Evolutionary conservation across 257 asterid species (phyloP).

Genomic region (Gynochthodes officinalis): DNA sequence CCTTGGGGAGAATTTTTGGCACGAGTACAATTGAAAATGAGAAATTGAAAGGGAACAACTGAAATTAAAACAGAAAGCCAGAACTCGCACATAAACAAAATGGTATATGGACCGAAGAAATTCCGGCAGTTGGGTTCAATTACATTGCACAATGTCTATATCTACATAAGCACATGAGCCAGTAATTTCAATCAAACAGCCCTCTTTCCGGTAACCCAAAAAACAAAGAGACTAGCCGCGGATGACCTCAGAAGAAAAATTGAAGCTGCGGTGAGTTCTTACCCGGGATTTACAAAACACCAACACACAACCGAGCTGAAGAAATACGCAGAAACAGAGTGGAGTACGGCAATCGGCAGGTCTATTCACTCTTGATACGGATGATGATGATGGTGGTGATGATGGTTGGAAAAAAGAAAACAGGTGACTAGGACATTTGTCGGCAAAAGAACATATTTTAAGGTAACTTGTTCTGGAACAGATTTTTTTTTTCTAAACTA

Average conservation of each 20-base stretch:
- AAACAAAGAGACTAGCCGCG: background rate
- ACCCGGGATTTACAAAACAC: background rate
- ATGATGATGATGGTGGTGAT: background rate
- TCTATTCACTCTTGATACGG: background rate
- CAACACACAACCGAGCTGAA: background rate
- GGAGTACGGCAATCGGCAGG: background rate
- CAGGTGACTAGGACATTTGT: too few species aligned
- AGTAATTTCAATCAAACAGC: background rate
- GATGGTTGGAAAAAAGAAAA: background rate
- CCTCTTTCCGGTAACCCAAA: background rate
- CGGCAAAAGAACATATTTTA: too few species aligned
- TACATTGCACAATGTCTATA: background rate
- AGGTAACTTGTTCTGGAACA: too few species aligned
- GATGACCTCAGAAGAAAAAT: background rate
- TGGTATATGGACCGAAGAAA: background rate
- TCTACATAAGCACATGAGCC: background rate
- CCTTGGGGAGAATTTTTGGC: background rate
- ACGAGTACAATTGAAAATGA: background rate
- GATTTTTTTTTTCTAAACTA: too few species aligned
- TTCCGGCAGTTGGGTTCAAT: background rate
- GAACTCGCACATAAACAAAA: background rate
- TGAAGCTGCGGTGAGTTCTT: background rate
- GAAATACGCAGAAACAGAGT: background rate
- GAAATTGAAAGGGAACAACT: background rate
- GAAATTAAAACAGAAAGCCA: background rate